These are phyloP conservation scores for Tetrapyrgos nigripes DNA, from an alignment of 1,284 basidiomycete genomes.

Conservation along the genomic window DNA sequence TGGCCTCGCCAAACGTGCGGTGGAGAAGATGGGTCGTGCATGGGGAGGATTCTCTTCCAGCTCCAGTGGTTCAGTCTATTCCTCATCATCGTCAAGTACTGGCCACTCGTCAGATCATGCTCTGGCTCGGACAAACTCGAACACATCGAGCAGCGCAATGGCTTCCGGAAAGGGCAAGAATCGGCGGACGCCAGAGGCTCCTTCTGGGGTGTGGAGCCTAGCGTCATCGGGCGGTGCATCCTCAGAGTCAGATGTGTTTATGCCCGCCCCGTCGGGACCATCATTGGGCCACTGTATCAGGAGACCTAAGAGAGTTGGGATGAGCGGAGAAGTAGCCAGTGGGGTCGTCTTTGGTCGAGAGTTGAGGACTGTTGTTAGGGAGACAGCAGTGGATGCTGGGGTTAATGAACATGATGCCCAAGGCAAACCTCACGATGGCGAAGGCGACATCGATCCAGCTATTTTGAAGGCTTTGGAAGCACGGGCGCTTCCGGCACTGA, in stretches of 20 bases:
- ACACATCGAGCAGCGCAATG: conserved; percentile 34
- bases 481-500: conserved; percentile 72
- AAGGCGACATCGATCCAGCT: conserved; percentile 30
- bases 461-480: conserved; percentile 51
- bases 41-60: conserved; percentile 58
- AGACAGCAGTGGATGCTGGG: conserved; percentile 51
- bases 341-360: conserved; percentile 72
- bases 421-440: conserved; percentile 15
- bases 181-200: conserved; percentile 61
- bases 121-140: conserved; percentile 45
- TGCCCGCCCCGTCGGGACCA: conserved; percentile 47
- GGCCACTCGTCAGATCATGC: conserved; percentile 35
- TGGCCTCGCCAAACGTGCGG: conserved; percentile 76
- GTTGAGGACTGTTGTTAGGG: conserved; percentile 60
- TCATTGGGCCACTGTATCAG: conserved; percentile 62
- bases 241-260: conserved; percentile 58
- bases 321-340: conserved; percentile 37
- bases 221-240: conserved; percentile 56
- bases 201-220: conserved; percentile 64
- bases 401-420: conserved; percentile 29
- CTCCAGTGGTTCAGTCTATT: conserved; percentile 43
- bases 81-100: conserved; percentile 45
- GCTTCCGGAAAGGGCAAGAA: conserved; percentile 36
- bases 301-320: conserved; percentile 49
- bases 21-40: conserved; percentile 74